phyloP scores from a whole-genome alignment of 306 rosid genomes.

The Nissolia schottii region DNA sequence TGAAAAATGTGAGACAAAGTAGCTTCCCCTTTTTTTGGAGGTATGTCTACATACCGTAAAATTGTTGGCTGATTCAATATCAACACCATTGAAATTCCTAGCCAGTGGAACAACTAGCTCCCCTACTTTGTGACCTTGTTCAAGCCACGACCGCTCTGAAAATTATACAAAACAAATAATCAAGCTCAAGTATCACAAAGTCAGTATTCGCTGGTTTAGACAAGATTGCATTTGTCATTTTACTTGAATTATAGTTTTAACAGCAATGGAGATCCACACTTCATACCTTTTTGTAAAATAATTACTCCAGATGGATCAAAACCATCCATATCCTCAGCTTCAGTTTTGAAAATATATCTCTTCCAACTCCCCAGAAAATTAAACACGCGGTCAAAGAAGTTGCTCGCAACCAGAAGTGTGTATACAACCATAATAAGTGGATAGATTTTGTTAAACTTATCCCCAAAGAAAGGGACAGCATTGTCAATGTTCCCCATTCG shows the following conservation, averaged over 20 bases:
- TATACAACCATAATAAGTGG: constrained; percentile 97
- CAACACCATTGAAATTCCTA: constrained; percentile 64
- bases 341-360: constrained; percentile 76
- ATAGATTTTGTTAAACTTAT: constrained; percentile 74
- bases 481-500: constrained; percentile 86
- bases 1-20: background rate
- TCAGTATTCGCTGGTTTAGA: background rate
- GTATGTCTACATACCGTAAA: constrained; percentile 43
- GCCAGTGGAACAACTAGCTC: constrained; percentile 92
- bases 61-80: constrained; percentile 57
- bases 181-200: background rate
- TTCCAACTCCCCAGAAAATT: constrained; percentile 90
- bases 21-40: background rate
- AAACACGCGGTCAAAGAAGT: constrained; percentile 75
- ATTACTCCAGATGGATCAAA: constrained; percentile 92
- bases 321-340: constrained; percentile 90
- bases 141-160: constrained; percentile 87
- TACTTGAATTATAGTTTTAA: constrained; percentile 4
- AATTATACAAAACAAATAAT: constrained; percentile 13
- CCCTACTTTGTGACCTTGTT: constrained; percentile 80
- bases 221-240: background rate
- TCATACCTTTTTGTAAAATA: constrained; percentile 76
- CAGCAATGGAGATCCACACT: background rate
- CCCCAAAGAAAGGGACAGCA: constrained; percentile 84
- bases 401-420: constrained; percentile 87